phyloP scores from a whole-genome alignment of 805 yeast species.

The Blastobotrys americana region DNA sequence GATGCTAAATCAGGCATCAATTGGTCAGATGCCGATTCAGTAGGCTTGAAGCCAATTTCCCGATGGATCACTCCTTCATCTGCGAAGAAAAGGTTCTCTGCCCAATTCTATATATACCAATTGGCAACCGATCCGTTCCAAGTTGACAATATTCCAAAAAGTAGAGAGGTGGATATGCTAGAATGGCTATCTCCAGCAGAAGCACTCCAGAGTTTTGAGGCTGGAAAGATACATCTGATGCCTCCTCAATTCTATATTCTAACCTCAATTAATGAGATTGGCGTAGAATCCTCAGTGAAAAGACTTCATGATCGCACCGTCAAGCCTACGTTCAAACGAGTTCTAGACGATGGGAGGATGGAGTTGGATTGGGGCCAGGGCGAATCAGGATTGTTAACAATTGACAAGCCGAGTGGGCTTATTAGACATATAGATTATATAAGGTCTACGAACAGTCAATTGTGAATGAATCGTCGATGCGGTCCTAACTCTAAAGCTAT shows the following conservation, averaged over 20 bases:
- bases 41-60: constrained; percentile 16
- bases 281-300: constrained; percentile 11
- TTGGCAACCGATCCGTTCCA: constrained; percentile 14
- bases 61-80: constrained; percentile 28
- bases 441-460: constrained; percentile 1
- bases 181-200: constrained; percentile 26
- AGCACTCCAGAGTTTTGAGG: constrained; percentile 18
- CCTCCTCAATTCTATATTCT: constrained; percentile 30
- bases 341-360: constrained; percentile 17
- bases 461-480: too few species aligned
- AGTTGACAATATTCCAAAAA: constrained; percentile 8
- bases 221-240: constrained; percentile 19
- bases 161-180: constrained; percentile 13
- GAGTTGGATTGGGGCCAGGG: constrained; percentile 25
- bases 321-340: constrained; percentile 17
- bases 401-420: constrained; percentile 8
- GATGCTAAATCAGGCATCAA: constrained; percentile 10
- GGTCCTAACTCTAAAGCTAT: too few species aligned
- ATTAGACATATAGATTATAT: constrained; percentile 9
- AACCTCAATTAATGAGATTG: constrained; percentile 13
- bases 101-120: constrained; percentile 24
- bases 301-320: constrained; percentile 16
- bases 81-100: constrained; percentile 22
- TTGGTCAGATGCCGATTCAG: constrained; percentile 7
- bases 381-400: constrained; percentile 17